Evolutionary conservation across 352 stramenopile species (phyloP).

Genomic region (Phytophthora vignae): DNA sequence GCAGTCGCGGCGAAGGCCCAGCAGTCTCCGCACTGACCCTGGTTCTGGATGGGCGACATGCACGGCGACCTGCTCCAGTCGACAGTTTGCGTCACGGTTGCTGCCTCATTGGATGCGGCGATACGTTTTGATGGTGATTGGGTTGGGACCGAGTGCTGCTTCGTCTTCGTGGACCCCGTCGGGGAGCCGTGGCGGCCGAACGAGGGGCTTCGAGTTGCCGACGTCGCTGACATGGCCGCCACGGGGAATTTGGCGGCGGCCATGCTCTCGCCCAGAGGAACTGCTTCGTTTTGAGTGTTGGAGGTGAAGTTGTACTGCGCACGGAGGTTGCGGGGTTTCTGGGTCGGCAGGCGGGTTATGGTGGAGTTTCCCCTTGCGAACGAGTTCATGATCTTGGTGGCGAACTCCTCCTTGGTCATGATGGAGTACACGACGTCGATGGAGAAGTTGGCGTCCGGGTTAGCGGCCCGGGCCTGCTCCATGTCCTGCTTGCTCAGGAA

Average conservation of each 20-base stretch:
- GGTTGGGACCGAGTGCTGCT: neutral
- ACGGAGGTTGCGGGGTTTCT: constrained; percentile 7
- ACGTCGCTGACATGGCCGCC: constrained; percentile 36
- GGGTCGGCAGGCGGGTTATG: neutral
- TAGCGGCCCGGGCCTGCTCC: constrained; percentile 19
- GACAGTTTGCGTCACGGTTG: constrained; percentile 11
- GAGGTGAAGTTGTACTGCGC: constrained; percentile 11
- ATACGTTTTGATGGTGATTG: neutral
- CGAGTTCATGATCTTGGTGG: constrained; percentile 31
- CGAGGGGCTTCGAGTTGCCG: constrained; percentile 45
- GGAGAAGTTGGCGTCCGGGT: constrained; percentile 47
- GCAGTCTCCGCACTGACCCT: constrained; percentile 95
- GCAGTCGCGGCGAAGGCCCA: constrained; percentile 95
- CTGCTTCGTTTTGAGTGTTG: neutral
- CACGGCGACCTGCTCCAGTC: constrained; percentile 41
- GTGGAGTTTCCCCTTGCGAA: constrained; percentile 25
- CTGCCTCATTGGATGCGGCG: constrained; percentile 4
- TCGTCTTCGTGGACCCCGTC: neutral
- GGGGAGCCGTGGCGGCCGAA: neutral
- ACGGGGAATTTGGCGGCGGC: constrained; percentile 61
- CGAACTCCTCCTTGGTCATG: constrained; percentile 50
- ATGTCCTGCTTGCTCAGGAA: constrained; percentile 38
- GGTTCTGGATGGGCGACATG: constrained; percentile 87
- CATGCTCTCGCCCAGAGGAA: constrained; percentile 33
- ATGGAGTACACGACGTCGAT: constrained; percentile 42